A percentile compares a stretch with the other conserved stretches of the same genome.
phyloP scores from a whole-genome alignment of 163 green algal genomes.

The Chlorella variabilis region DNA sequence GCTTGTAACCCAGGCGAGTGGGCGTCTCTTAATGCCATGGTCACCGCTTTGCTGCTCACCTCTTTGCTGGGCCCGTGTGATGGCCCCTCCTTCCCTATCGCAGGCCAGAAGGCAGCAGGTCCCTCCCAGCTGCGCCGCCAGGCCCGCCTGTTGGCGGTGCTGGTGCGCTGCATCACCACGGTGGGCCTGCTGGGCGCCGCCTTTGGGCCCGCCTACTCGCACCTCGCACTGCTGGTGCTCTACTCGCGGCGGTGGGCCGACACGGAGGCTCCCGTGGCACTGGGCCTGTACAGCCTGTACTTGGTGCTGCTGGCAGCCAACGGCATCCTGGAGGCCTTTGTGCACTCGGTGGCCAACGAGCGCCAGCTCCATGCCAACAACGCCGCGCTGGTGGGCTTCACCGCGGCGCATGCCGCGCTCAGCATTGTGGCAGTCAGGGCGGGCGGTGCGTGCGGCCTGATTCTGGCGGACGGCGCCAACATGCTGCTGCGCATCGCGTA shows the following conservation, averaged over 20 bases:
- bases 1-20: neutral
- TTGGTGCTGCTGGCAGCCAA: constrained; percentile 84
- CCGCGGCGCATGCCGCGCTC: constrained; percentile 57
- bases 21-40: no score
- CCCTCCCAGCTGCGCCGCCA: constrained; percentile 37
- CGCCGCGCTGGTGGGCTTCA: constrained; percentile 61
- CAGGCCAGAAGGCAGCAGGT: neutral
- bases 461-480: constrained; percentile 75
- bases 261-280: constrained; percentile 72
- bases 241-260: constrained; percentile 78
- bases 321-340: constrained; percentile 86
- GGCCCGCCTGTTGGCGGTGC: constrained; percentile 52
- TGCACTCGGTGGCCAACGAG: constrained; percentile 72
- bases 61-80: no score
- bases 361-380: constrained; percentile 63
- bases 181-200: constrained; percentile 71
- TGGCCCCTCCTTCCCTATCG: no score
- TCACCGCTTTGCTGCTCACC: no score
- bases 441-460: constrained; percentile 68
- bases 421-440: constrained; percentile 57
- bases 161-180: constrained; percentile 64
- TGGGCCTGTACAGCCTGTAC: constrained; percentile 81
- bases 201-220: constrained; percentile 85
- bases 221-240: constrained; percentile 73
- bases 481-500: constrained; percentile 84